phyloP scores from a whole-genome alignment of 495 filamentous ascomycete species.

The Penicillium bovifimosum region DNA sequence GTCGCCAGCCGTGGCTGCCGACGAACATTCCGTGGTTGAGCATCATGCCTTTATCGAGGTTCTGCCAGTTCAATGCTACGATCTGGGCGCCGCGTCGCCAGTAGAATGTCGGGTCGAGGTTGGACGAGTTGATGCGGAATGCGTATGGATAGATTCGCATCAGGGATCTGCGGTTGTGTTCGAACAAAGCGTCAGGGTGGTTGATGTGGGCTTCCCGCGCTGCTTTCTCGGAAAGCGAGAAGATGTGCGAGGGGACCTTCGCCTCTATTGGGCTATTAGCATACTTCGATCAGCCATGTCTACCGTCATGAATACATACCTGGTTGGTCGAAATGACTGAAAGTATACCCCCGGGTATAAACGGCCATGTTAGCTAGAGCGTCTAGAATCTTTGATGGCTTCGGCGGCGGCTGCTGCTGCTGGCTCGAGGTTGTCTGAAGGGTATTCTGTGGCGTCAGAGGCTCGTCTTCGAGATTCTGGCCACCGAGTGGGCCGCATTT shows the following conservation, averaged over 20 bases:
- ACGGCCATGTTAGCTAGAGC: conserved; percentile 68
- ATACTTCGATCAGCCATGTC: background rate
- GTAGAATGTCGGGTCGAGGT: conserved; percentile 74
- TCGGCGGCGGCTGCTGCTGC: conserved; percentile 20
- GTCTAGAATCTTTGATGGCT: conserved; percentile 68
- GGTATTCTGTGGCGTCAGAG: conserved; percentile 9
- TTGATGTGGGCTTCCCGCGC: conserved; percentile 64
- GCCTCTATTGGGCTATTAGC: conserved; percentile 44
- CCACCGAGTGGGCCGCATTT: conserved; percentile 55
- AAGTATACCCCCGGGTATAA: conserved; percentile 77
- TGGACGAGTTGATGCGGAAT: conserved; percentile 75
- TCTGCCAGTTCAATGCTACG: conserved; percentile 93
- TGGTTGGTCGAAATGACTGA: conserved; percentile 60
- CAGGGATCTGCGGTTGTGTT: conserved; percentile 75
- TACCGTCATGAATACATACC: conserved; percentile 27
- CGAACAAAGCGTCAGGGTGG: conserved; percentile 56
- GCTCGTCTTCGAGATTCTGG: conserved; percentile 26
- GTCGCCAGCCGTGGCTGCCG: conserved; percentile 71
- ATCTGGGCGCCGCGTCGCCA: conserved; percentile 91
- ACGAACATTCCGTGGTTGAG: conserved; percentile 90
- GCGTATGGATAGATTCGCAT: conserved; percentile 90
- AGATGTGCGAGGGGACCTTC: conserved; percentile 73
- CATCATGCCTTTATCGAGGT: conserved; percentile 89
- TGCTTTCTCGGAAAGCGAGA: conserved; percentile 78
- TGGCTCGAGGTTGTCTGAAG: conserved; percentile 4